Percentiles rank a stretch among this genome's conserved stretches.
Evolutionary conservation across 371 early-diverging fungal genomes (phyloP).

Genomic region (Umbelopsis sp.): DNA sequence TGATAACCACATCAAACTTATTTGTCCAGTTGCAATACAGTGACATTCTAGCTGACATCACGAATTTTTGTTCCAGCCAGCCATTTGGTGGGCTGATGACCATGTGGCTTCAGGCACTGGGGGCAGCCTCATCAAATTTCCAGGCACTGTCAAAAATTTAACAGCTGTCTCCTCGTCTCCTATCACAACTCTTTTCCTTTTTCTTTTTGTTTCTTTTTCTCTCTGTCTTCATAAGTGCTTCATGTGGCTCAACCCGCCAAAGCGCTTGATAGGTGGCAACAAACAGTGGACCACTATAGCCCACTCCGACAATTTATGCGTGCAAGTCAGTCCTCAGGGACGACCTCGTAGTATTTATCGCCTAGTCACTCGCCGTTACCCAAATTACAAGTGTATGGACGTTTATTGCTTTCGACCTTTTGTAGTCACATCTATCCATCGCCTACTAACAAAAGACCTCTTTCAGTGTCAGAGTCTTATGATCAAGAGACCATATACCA

Average conservation of each 20-base stretch:
- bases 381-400: constrained; percentile 4
- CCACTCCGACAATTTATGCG: background rate
- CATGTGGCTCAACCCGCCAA: constrained; percentile 17
- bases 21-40: too few relatives aligned
- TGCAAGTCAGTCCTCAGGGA: background rate
- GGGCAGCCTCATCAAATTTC: too few relatives aligned
- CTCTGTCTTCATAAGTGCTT: background rate
- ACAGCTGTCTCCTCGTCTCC: background rate
- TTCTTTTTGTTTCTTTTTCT: background rate
- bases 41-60: too few relatives aligned
- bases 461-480: background rate
- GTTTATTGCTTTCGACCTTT: background rate
- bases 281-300: constrained; percentile 9
- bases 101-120: too few relatives aligned
- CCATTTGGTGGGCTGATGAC: too few relatives aligned
- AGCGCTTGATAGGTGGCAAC: constrained; percentile 7
- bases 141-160: background rate
- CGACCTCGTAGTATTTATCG: constrained; percentile 5
- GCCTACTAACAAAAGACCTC: too few relatives aligned
- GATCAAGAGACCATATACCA: constrained; percentile 10
- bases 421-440: background rate
- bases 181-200: background rate
- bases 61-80: too few relatives aligned
- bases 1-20: too few relatives aligned
- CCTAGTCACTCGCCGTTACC: constrained; percentile 9